Evolutionary conservation across 495 filamentous ascomycete species (phyloP), one percentile per base, ranked within the genome.

Genomic region (Xylaria bambusicola): DNA sequence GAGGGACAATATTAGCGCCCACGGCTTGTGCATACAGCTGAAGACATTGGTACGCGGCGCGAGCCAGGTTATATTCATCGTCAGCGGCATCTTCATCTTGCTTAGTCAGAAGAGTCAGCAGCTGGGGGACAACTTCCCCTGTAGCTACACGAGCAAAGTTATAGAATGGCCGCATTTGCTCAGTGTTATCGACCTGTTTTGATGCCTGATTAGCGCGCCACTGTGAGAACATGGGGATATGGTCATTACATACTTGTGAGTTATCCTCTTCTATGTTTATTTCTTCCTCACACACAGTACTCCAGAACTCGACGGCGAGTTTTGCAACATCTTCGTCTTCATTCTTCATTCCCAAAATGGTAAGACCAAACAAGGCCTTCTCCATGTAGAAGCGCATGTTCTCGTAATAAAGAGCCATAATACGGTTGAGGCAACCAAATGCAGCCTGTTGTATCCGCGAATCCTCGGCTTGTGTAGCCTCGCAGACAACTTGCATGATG

Each of bases 321-420:
- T 98, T 98, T 41, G 95, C 87, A 38, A 98, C 95, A 74, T 98
- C 94, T 72, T 98, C 94, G 66, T 98, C 94, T 9, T 90, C 88
- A 72, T 86, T 93, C 82, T 94, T 96, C 95, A 98, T 98, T 56
- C 94, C 95, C 78, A 96, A 86, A 59, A 98, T 95, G n/a, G 95
- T 98, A 13, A 98, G 82, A 45, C 95, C 94, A 72, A 98, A 98
- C 36, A 98, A 80, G 45, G 94, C 94, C 83, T 97, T 98, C 83
- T 98, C 95, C 94, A 98, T 98, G 80, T 98, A 98, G 78, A 96
- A 98, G 66, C 92, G 85, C 94, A 98, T 98, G 79, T 96, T 93
- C 67, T 98, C 94, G 72, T 98, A 98, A 78, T 98, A 98, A 38
- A 96, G 81, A 58, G 82, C 89, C 94, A 98, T 98, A 72, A 98